phyloP scores from a whole-genome alignment of 352 stramenopile species.

The Globisporangium nodosum region DNA sequence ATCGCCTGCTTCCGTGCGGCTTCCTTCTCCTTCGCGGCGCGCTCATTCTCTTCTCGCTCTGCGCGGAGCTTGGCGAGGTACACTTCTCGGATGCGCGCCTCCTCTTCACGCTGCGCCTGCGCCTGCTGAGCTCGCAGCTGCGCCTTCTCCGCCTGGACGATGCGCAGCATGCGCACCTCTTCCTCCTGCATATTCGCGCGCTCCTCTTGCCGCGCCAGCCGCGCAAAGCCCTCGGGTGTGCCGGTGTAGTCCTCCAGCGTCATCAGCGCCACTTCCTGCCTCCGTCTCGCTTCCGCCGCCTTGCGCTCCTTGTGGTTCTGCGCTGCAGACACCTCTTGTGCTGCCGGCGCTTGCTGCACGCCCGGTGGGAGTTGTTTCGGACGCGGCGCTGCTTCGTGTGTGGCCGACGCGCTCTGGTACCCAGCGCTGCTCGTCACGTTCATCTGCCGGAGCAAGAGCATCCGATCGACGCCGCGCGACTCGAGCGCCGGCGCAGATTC shows the following conservation, averaged over 20 bases:
- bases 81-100: slow-evolving; percentile 37
- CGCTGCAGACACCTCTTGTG: slow-evolving; percentile 41
- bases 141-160: slow-evolving; percentile 36
- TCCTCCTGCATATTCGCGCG: slow-evolving; percentile 52
- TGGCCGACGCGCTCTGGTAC: slow-evolving; percentile 1
- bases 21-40: slow-evolving; percentile 39
- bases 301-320: slow-evolving; percentile 64
- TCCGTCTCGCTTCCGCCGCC: slow-evolving; percentile 37
- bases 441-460: slow-evolving; percentile 50
- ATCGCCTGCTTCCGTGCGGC: slow-evolving; percentile 26
- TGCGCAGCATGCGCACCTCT: slow-evolving; percentile 36
- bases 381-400: neutral
- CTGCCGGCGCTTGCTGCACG: neutral
- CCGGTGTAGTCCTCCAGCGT: slow-evolving; percentile 52
- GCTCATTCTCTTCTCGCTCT: slow-evolving; percentile 37
- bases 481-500: neutral
- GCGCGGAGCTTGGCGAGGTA: slow-evolving; percentile 45
- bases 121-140: slow-evolving; percentile 20
- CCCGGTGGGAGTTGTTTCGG: neutral
- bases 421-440: slow-evolving; percentile 25
- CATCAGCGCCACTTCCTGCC: slow-evolving; percentile 45
- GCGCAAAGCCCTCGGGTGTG: slow-evolving; percentile 41
- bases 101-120: slow-evolving; percentile 36
- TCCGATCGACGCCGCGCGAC: slow-evolving; percentile 28
- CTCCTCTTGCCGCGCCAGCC: slow-evolving; percentile 46